Percentiles rank a stretch among this genome's conserved stretches.
Evolutionary conservation across 2,329 filamentous ascomycete species (phyloP).

Genomic region (Penicillium sp.): DNA sequence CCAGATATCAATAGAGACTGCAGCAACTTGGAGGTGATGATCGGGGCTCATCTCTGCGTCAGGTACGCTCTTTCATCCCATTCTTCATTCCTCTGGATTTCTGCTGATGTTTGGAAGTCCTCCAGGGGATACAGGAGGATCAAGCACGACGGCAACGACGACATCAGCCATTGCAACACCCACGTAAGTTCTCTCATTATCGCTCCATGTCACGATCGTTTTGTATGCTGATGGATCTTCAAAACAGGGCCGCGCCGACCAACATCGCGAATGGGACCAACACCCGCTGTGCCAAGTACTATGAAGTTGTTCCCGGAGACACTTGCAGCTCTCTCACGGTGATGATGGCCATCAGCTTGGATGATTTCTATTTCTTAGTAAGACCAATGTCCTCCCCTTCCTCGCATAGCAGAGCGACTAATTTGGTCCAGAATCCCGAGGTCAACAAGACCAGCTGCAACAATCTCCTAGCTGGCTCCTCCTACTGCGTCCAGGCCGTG

Average conservation of each 20-base stretch:
- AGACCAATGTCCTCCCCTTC: background rate
- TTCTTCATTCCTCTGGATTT: background rate
- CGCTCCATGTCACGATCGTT: background rate
- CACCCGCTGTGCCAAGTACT: slow-evolving; percentile 10
- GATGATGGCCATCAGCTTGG: slow-evolving; percentile 13
- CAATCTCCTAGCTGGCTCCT: slow-evolving; percentile 9
- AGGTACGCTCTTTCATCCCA: slow-evolving; percentile 3
- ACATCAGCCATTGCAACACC: slow-evolving; percentile 5
- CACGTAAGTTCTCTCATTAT: slow-evolving; percentile 4
- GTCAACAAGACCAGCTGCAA: slow-evolving; percentile 15
- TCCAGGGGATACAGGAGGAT: slow-evolving; percentile 7
- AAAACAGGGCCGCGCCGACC: background rate
- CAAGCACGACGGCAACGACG: background rate
- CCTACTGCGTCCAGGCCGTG: slow-evolving; percentile 20
- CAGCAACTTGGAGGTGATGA: slow-evolving; percentile 7
- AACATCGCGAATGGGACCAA: slow-evolving; percentile 13
- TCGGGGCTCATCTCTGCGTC: slow-evolving; percentile 12
- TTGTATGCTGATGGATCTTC: background rate
- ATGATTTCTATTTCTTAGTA: slow-evolving; percentile 15
- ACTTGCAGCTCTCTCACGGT: slow-evolving; percentile 11
- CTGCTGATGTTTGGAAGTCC: slow-evolving; percentile 7
- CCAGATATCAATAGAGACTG: slow-evolving; percentile 17
- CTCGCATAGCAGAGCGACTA: no score
- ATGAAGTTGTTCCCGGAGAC: slow-evolving; percentile 7
- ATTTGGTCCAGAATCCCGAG: slow-evolving; percentile 4